Conservation (phyloP, 768 basidiomycete species). For the Suillus clintonianus region DNA sequence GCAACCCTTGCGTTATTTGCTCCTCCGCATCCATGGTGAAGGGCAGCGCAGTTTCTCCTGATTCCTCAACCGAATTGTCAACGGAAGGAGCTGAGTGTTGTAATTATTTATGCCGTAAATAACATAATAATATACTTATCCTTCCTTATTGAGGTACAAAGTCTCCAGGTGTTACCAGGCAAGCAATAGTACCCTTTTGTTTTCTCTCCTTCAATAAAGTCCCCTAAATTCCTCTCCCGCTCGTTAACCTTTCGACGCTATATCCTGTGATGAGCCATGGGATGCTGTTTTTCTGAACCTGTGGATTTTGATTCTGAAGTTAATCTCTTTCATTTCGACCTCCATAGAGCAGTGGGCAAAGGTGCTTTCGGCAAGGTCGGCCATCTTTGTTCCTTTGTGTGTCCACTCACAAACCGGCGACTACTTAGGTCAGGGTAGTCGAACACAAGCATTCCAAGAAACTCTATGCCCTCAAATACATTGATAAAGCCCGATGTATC, state of each 20-base stretch:
- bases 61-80: not conserved
- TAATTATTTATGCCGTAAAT: constrained; percentile 1
- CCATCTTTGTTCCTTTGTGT: constrained; percentile 6
- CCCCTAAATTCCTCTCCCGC: constrained; percentile 20
- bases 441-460: constrained; percentile 94
- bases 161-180: constrained; percentile 7
- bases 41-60: not conserved
- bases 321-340: constrained; percentile 95
- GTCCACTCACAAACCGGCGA: constrained; percentile 10
- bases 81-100: not conserved
- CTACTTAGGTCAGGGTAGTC: constrained; percentile 84
- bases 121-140: not conserved
- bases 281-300: constrained; percentile 65
- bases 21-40: constrained; percentile 42
- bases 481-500: constrained; percentile 92
- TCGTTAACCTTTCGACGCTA: constrained; percentile 33
- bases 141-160: constrained; percentile 23
- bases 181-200: constrained; percentile 34
- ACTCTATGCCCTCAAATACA: constrained; percentile 95
- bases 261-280: constrained; percentile 52
- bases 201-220: constrained; percentile 28
- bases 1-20: constrained; percentile 28
- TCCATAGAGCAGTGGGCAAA: constrained; percentile 93
- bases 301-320: constrained; percentile 84
- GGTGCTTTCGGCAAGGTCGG: constrained; percentile 97